These are phyloP conservation scores for Casaregolazyma suthepensis DNA, from an alignment of 1,139 yeast species.

Conservation along the genomic window DNA sequence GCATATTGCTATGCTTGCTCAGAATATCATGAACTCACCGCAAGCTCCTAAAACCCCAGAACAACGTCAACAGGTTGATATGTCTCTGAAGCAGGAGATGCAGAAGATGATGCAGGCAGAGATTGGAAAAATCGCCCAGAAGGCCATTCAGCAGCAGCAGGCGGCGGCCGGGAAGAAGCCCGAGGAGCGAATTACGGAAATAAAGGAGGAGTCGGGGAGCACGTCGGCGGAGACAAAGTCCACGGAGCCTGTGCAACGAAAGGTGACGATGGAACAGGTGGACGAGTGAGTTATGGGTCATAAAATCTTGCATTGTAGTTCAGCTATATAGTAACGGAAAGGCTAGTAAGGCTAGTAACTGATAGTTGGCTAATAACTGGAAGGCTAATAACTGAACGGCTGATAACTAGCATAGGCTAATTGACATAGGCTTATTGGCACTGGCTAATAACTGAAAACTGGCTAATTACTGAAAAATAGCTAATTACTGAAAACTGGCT, in stretches of 20 bases:
- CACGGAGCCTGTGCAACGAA: conserved; percentile 13
- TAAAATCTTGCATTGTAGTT: background rate
- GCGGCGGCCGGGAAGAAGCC: background rate
- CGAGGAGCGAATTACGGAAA: background rate
- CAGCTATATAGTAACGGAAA: too few relatives aligned
- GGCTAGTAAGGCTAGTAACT: too few relatives aligned
- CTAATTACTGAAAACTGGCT: background rate
- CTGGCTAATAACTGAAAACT: too few relatives aligned
- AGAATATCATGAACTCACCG: conserved; percentile 10
- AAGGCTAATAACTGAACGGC: too few relatives aligned
- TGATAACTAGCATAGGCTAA: too few relatives aligned
- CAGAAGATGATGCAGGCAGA: conserved; percentile 7
- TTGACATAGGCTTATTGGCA: too few relatives aligned
- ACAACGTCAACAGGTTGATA: conserved; percentile 9
- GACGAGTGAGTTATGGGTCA: conserved; percentile 8
- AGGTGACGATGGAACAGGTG: conserved; percentile 18
- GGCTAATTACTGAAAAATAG: too few relatives aligned
- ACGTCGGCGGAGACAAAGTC: conserved; percentile 5
- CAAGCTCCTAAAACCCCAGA: conserved; percentile 14
- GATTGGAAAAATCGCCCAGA: conserved; percentile 4
- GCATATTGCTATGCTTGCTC: conserved; percentile 11
- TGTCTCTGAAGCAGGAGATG: conserved; percentile 9
- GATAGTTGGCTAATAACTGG: too few relatives aligned
- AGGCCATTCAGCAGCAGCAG: conserved; percentile 5
- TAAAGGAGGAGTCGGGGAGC: conserved; percentile 1